Evolutionary conservation across 306 rosid species (phyloP).

Genomic region (Trichosanthes truncata): DNA sequence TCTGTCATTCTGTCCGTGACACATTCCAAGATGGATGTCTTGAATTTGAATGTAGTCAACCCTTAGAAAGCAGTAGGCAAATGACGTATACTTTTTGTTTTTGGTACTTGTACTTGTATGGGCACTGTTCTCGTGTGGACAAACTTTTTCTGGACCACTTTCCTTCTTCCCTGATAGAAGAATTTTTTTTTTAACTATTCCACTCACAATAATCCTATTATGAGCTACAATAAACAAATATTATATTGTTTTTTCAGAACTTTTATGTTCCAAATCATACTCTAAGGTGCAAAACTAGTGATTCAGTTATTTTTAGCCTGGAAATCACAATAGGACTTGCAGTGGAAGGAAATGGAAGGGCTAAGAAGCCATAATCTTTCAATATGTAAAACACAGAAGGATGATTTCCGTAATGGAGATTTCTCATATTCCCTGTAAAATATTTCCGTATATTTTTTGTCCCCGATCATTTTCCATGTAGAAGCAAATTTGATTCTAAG

Average conservation of each 20-base stretch:
- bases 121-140: background rate
- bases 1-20: too few species aligned
- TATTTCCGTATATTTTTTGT: too few species aligned
- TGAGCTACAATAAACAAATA: background rate
- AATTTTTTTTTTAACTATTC: background rate
- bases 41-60: background rate
- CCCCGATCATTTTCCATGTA: too few species aligned
- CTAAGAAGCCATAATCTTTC: background rate
- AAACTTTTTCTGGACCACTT: background rate
- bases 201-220: background rate
- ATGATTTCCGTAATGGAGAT: background rate
- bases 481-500: too few species aligned
- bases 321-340: background rate
- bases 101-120: too few species aligned
- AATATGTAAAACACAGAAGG: background rate
- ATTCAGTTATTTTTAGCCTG: background rate
- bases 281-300: background rate
- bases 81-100: background rate
- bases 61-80: background rate
- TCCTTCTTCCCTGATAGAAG: background rate
- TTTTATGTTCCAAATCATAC: background rate
- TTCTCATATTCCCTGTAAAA: background rate
- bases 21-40: background rate
- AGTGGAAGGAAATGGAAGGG: background rate
- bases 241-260: background rate